phyloP scores from a whole-genome alignment of 345 rosid genomes.

The Mercurialis annua region DNA sequence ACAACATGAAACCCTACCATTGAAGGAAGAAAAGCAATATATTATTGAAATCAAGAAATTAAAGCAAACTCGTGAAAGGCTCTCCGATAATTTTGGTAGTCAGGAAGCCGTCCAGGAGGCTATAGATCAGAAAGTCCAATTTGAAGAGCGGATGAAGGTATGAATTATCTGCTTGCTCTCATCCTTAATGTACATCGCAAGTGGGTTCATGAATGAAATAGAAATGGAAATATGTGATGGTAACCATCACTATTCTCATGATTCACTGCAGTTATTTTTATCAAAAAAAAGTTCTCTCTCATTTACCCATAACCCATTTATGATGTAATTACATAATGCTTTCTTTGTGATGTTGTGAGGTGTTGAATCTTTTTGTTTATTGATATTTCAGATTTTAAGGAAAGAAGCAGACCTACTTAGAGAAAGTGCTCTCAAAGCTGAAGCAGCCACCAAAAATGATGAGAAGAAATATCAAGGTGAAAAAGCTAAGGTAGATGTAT shows the following conservation, averaged over 20 bases:
- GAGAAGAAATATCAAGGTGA: conserved; percentile 44
- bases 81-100: conserved; percentile 49
- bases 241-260: background rate
- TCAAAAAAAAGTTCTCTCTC: background rate
- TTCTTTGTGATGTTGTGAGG: background rate
- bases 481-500: conserved; percentile 39
- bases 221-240: background rate
- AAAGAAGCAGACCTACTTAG: conserved; percentile 66
- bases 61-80: conserved; percentile 55
- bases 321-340: background rate
- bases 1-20: conserved; percentile 61
- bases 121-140: conserved; percentile 55
- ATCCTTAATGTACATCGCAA: background rate
- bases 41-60: conserved; percentile 68
- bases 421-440: conserved; percentile 50
- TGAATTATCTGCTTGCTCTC: conserved; percentile 3
- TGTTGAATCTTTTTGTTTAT: conserved; percentile 10
- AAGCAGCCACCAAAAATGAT: conserved; percentile 53
- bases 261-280: background rate
- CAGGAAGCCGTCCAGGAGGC: conserved; percentile 60
- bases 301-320: background rate
- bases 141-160: conserved; percentile 75
- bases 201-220: background rate
- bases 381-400: conserved; percentile 48
- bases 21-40: conserved; percentile 71